Evolutionary conservation across 495 filamentous ascomycete genomes (phyloP).

Genomic region (Xylaria intraflava): DNA sequence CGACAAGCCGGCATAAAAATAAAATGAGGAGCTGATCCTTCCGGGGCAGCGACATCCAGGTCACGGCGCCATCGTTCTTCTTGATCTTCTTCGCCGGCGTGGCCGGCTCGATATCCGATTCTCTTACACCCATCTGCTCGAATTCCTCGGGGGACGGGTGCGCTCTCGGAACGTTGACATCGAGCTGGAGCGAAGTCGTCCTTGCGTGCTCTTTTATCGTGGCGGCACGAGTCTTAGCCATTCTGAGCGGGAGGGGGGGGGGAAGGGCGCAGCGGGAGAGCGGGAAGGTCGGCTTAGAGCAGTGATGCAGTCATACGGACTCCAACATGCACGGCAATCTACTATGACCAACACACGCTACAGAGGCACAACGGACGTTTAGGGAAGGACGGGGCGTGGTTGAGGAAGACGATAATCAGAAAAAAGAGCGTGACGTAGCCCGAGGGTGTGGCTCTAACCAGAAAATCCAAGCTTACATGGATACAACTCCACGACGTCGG

Average conservation of each 20-base stretch:
- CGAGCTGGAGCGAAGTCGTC: conserved; percentile 13
- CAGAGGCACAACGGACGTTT: too few species aligned
- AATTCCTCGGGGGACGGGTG: conserved; percentile 6
- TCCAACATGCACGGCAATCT: too few species aligned
- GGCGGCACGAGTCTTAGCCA: not conserved
- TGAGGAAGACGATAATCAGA: too few species aligned
- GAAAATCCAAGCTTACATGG: too few species aligned
- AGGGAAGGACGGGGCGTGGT: too few species aligned
- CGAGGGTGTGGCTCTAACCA: too few species aligned
- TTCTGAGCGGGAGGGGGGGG: not conserved
- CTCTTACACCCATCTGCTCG: not conserved
- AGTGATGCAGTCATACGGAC: too few species aligned
- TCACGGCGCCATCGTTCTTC: conserved; percentile 10
- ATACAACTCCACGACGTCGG: too few species aligned
- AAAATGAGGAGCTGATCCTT: conserved; percentile 44
- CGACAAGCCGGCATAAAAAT: conserved; percentile 42
- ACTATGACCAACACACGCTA: too few species aligned
- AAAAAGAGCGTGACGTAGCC: too few species aligned
- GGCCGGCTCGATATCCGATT: not conserved
- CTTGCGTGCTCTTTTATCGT: conserved; percentile 6
- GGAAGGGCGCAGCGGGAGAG: not conserved
- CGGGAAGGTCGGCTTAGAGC: too few species aligned
- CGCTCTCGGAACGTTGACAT: not conserved
- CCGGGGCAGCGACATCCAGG: conserved; percentile 33
- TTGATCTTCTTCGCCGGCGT: not conserved